These are phyloP conservation scores for Aspergillus nidulans DNA, from an alignment of 495 filamentous ascomycete genomes.

Conservation along the genomic window DNA sequence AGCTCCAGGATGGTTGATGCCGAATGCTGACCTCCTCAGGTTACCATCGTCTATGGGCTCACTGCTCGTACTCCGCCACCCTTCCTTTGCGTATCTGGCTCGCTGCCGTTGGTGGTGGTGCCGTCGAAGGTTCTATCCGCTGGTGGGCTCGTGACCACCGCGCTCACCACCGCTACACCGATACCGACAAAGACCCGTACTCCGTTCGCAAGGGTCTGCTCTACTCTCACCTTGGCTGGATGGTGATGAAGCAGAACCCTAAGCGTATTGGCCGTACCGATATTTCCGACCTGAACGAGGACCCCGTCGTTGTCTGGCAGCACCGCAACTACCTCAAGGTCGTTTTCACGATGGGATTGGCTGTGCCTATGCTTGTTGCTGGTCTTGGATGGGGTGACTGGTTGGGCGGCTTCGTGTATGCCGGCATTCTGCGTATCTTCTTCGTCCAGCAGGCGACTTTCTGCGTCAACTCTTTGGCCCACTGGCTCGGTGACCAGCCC, in stretches of 20 bases:
- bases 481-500: constrained; percentile 98
- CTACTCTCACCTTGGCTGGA: constrained; percentile 94
- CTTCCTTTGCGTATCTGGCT: constrained; percentile 88
- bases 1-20: not conserved
- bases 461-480: constrained; percentile 97
- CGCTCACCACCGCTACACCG: constrained; percentile 97
- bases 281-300: constrained; percentile 94
- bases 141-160: constrained; percentile 98
- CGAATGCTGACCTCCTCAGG: constrained; percentile 37
- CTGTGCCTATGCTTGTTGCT: constrained; percentile 77
- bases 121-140: constrained; percentile 90
- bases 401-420: constrained; percentile 89
- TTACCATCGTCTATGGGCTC: constrained; percentile 92
- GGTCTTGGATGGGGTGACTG: constrained; percentile 90
- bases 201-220: constrained; percentile 95
- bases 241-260: constrained; percentile 93
- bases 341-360: constrained; percentile 80
- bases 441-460: constrained; percentile 99
- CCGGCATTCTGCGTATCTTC: constrained; percentile 92
- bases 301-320: constrained; percentile 90
- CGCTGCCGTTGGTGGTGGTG: constrained; percentile 86
- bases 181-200: constrained; percentile 98
- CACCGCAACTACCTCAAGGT: constrained; percentile 90
- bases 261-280: constrained; percentile 93
- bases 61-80: constrained; percentile 89